Evolutionary conservation across 306 rosid genomes (phyloP), one percentile per base, ranked within the genome.

Genomic region (Trifolium subterraneum): DNA sequence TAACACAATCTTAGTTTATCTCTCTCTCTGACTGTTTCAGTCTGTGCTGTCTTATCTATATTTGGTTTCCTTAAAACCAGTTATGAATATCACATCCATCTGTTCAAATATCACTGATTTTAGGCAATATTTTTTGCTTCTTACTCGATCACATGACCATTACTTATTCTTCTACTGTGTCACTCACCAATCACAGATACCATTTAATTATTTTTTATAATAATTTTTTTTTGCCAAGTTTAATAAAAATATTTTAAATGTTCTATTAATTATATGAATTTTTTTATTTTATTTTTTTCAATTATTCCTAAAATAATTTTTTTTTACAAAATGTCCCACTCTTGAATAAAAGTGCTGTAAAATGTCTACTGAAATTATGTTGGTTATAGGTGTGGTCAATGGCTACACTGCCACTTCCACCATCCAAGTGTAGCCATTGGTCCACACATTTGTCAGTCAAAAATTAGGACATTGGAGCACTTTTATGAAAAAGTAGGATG

Each of bases 41-140:
- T 41, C 15, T 41, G 47, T 44, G 50, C n/a, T 44, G 50, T 44
- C 50, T 44, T 44, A 31, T 8, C 56, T 66, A 33, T 79, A 66
- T 79, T 79, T 72, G 41, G 70, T 51, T 66, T 56, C 72, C 68
- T 64, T 48, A 14, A 72, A 64, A 54, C 11, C 39, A 54, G 14
- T 62, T 33, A 23, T 10, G 16, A 75, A 80, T 48, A 61, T 59
- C 79, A 74, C 50, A 52, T 22, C 54, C 68, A 68, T 78, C 36
- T 81, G 71, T 81, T 58, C 59, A 45, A 7, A 16, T 63, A 59
- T 66, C 77, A 74, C 71, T 36, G 18, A 86, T 79, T 44, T 62
- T 51, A 56, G 85, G 85, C 89, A 61, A 72, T 55, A 42, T 64
- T 52, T 64, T 82, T 51, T 90, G 81, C 96, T 38, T 70, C 29